Base-by-base conservation (phyloP, 176 grass and related monocot species). In the Aegilops sharonensis region DNA sequence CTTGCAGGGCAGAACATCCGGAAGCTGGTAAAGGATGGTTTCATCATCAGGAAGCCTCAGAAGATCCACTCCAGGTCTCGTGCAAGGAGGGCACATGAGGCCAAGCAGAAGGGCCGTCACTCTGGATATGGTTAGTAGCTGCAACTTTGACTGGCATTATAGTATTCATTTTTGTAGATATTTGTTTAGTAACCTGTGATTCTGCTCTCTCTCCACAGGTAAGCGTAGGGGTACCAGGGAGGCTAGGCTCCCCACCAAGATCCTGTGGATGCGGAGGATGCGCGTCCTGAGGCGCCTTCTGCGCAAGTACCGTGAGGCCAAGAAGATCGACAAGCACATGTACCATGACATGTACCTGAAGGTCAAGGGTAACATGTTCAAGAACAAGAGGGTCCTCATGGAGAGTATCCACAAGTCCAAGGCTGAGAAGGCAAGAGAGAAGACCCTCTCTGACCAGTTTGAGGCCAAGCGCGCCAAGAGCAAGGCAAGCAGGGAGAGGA, bases 321-420 rank as follows among this genome's bases (percentile, higher is more conserved):
- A 93, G 71, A 93, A 93, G 70, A 93, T 93, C 14, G 91, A 93
- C 77, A 93, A 93, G 64, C 91, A 93, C 71, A 93, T 93, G 91
- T 93, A 93, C 61, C 91, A 92, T n/a, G 85, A 93, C 70, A 93
- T 93, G 91, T 93, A 93, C 84, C 78, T 93, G 88, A 90, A 82
- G 70, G 91, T 93, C 1, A 93, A 93, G 81, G 91, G 91, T 81
- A 93, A 93, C 60, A 83, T 87, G 12, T 93, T 88, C 37, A 93
- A 93, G 50, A 93, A 93, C 70, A 93, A 93, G 91, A 84, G 91
- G 34, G 91, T 93, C 10, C 88, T 93, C 31, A 93, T 93, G 91
- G 91, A 93, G 77, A 90, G 88, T 67, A 93, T 93, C 74, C 91
- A 93, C 81, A 93, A 93, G 63, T 93, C 91, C 2, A 93, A 93